These are phyloP conservation scores for Fomitopsis betulina DNA, from an alignment of 1,284 basidiomycete genomes.

Conservation along the genomic window DNA sequence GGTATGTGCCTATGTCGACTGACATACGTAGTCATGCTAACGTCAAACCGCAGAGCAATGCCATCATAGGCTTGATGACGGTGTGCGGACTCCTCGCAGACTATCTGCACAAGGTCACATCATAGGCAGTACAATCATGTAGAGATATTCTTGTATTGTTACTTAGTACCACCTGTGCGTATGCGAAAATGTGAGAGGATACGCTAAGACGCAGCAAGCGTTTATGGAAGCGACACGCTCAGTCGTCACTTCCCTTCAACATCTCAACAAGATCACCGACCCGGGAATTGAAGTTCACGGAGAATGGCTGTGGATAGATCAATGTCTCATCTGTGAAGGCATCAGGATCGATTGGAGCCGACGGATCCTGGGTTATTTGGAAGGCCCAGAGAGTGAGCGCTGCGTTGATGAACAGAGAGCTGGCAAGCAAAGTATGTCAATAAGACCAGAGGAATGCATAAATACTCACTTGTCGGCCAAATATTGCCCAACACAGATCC, in stretches of 20 bases:
- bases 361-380: constrained; percentile 38
- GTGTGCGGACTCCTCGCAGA: constrained; percentile 5
- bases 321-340: constrained; percentile 55
- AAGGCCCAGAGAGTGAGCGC: constrained; percentile 58
- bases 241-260: not conserved
- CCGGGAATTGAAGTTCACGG: constrained; percentile 34
- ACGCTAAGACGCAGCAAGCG: too few relatives aligned
- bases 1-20: not conserved
- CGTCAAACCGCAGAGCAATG: too few relatives aligned
- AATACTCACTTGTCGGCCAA: not conserved
- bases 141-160: too few relatives aligned
- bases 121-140: too few relatives aligned
- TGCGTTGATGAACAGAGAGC: constrained; percentile 54
- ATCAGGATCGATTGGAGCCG: constrained; percentile 46
- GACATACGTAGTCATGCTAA: too few relatives aligned
- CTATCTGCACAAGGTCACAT: not conserved
- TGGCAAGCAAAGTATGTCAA: not conserved
- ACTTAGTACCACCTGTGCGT: not conserved
- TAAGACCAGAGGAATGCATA: not conserved
- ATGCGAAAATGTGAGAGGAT: too few relatives aligned
- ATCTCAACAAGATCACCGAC: not conserved
- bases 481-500: not conserved
- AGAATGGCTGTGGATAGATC: constrained; percentile 50
- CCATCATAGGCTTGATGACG: not conserved
- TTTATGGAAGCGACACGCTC: too few relatives aligned